Evolutionary conservation across 2,329 filamentous ascomycete species (phyloP).

Genomic region (Rhinocladiella mackenziei): DNA sequence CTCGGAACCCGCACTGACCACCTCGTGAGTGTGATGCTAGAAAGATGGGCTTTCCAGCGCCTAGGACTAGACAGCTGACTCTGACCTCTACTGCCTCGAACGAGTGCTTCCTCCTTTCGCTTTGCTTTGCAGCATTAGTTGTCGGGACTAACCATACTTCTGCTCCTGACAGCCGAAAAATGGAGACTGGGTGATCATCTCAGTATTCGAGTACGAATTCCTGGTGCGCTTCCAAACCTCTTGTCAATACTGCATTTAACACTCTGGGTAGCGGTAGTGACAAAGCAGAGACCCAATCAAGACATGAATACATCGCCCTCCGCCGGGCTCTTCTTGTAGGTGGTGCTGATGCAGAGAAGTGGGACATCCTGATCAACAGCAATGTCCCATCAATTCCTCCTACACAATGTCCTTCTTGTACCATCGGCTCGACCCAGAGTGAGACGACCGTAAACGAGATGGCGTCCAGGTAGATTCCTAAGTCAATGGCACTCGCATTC

Average conservation of each 20-base stretch:
- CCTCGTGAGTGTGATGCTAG: too few species aligned
- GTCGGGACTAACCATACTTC: too few species aligned
- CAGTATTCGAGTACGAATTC: constrained; percentile 8
- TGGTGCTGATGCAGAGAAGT: constrained; percentile 29
- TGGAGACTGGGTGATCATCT: constrained; percentile 10
- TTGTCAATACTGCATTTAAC: background rate
- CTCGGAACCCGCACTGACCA: too few species aligned
- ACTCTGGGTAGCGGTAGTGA: background rate
- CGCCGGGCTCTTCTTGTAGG: constrained; percentile 29
- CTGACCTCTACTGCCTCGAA: too few species aligned
- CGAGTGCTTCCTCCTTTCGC: too few species aligned
- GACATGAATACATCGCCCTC: constrained; percentile 9
- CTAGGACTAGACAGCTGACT: too few species aligned
- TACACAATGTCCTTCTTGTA: background rate
- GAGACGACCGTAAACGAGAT: too few species aligned
- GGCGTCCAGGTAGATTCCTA: too few species aligned
- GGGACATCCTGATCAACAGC: constrained; percentile 14
- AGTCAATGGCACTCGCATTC: too few species aligned
- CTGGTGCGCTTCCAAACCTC: constrained; percentile 10
- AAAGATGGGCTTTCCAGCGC: too few species aligned
- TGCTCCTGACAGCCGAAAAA: background rate
- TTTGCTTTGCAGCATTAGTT: too few species aligned
- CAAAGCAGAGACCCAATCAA: constrained; percentile 5
- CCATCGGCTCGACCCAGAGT: too few species aligned
- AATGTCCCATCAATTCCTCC: constrained; percentile 3